These are phyloP conservation scores for Psidium friedrichsthalianum DNA, from an alignment of 345 rosid genomes.

Conservation along the genomic window DNA sequence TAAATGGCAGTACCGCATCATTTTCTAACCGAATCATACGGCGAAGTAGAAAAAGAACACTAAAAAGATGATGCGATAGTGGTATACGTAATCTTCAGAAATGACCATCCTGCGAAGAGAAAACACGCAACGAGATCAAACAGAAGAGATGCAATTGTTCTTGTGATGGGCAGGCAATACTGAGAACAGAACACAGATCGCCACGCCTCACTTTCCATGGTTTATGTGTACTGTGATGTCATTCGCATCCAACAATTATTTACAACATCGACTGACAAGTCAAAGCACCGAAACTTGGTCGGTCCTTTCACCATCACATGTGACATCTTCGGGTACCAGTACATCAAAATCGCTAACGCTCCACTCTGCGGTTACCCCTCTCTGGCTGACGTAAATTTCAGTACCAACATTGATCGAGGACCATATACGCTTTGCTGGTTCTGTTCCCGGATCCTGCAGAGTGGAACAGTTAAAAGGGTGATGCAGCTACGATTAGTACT, in stretches of 20 bases:
- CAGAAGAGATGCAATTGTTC: neutral
- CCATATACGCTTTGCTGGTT: conserved; percentile 32
- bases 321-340: conserved; percentile 17
- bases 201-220: neutral
- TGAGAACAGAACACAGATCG: neutral
- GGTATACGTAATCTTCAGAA: neutral
- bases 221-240: neutral
- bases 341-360: conserved; percentile 38
- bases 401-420: conserved; percentile 39
- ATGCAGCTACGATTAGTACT: neutral
- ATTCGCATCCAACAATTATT: neutral
- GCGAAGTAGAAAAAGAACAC: neutral
- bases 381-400: conserved; percentile 31
- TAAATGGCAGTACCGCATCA: neutral
- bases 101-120: neutral
- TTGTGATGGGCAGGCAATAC: neutral
- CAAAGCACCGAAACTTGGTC: neutral
- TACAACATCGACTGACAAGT: neutral
- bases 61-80: neutral
- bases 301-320: neutral
- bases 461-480: neutral
- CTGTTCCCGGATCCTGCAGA: conserved; percentile 36
- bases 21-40: neutral
- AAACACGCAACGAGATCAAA: neutral
- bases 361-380: conserved; percentile 35